Percentiles rank a stretch among this genome's conserved stretches.
Conservation (phyloP, 352 stramenopile genomes). For the Pythium periplocum region DNA sequence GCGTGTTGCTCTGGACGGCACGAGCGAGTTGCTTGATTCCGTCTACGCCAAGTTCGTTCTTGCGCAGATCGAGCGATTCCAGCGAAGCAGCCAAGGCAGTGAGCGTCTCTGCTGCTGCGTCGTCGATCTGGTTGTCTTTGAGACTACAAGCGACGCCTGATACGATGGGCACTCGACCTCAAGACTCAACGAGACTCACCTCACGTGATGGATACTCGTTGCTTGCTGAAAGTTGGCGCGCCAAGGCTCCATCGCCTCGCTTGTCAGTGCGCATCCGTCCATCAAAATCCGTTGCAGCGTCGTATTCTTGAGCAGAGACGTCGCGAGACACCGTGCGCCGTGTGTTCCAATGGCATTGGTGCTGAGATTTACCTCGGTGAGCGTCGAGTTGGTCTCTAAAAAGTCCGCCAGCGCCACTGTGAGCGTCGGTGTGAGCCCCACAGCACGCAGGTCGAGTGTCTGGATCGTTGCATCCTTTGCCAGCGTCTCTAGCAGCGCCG, state of each 20-base stretch:
- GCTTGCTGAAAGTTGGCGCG: slow-evolving; percentile 17
- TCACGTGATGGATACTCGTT: slow-evolving; percentile 1
- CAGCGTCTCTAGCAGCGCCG: slow-evolving; percentile 17
- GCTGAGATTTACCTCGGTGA: slow-evolving; percentile 32
- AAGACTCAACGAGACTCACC: neutral
- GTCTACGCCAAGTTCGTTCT: slow-evolving; percentile 19
- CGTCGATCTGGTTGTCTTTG: slow-evolving; percentile 36
- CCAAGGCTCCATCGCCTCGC: slow-evolving; percentile 26
- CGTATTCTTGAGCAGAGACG: slow-evolving; percentile 29
- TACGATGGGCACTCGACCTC: no score
- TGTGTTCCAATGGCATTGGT: slow-evolving; percentile 30
- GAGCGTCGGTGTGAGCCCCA: slow-evolving; percentile 31
- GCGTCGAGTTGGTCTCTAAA: slow-evolving; percentile 33
- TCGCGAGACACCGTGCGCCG: slow-evolving; percentile 28
- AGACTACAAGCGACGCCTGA: slow-evolving; percentile 11
- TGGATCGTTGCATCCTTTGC: slow-evolving; percentile 9
- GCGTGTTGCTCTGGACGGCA: slow-evolving; percentile 19
- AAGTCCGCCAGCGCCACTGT: slow-evolving; percentile 41
- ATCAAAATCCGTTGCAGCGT: slow-evolving; percentile 21
- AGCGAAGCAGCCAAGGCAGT: slow-evolving; percentile 19
- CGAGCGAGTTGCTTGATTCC: slow-evolving; percentile 22
- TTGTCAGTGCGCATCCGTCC: slow-evolving; percentile 23
- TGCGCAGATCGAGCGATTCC: slow-evolving; percentile 26
- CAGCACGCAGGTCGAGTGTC: slow-evolving; percentile 19
- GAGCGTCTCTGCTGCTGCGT: slow-evolving; percentile 21